Base-by-base conservation (phyloP, 225 moss, liverwort and hornwort genomes). In the Climacium dendroides region DNA sequence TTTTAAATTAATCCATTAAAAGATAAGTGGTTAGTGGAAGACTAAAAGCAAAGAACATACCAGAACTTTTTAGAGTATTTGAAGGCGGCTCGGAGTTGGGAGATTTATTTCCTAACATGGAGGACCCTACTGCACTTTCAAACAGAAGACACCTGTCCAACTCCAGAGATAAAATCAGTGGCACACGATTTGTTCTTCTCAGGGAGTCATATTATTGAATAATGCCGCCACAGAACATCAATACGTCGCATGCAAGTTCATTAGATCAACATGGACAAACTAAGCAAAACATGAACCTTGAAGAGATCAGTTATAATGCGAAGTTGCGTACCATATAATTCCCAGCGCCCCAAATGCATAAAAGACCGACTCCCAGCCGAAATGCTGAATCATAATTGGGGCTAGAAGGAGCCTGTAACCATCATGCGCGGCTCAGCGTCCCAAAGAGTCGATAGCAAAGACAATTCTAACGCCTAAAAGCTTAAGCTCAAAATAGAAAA, bases 351-450 rank as follows among this genome's bases (percentile, higher is more conserved):
- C 97, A 63, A 99, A 99, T 57, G 93, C 87, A 90, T 99, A 97
- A 86, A 99, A 99, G 41, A 99, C 97, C 30, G 94, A 92, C 89
- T 99, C 94, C 99, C 99, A 99, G 75, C 95, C 96, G 83, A 96
- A 94, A 52, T 80, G 47, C 84, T 92, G 90, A 71, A 99, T 99
- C 67, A 99, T 93, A 73, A 91, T 55, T 85, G 99, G 99, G 79
- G 99, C 99, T 82, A 99, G 83, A 78, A 99, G 90, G 83, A 99
- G 96, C 86, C 98, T 99, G 90, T 71, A 91, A 83, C 52, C 87
- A 86, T 73, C 57, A 85, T 53, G 69, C 78, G 72, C 62, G 25
- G 30, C 70, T 65, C 75, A 90, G 43, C 20, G 59, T 69, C n/a
- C 65, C 43, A 8, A 53, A 43, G 53, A 78, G 53, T 53, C 37